A percentile compares a stretch with the other conserved stretches of the same genome.
These are phyloP conservation scores for Candida pseudoglaebosa DNA, from an alignment of 805 yeast species.

Conservation along the genomic window DNA sequence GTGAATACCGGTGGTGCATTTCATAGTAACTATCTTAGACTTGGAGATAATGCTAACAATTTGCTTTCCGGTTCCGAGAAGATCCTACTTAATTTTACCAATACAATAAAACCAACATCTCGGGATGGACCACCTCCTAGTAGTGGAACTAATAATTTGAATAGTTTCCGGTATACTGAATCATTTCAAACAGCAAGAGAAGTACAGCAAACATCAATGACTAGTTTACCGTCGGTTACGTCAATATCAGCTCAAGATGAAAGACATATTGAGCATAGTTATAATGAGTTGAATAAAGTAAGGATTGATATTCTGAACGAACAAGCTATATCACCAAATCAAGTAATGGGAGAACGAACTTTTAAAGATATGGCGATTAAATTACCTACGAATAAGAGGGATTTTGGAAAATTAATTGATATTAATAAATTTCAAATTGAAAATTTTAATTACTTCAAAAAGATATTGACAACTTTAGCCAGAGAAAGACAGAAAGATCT, in stretches of 20 bases:
- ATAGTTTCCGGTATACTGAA: slow-evolving; percentile 15
- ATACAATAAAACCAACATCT: neutral
- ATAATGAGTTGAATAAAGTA: slow-evolving; percentile 35
- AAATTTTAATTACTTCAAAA: slow-evolving; percentile 38
- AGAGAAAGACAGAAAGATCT: slow-evolving; percentile 25
- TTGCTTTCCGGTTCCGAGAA: slow-evolving; percentile 43
- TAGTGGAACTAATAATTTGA: slow-evolving; percentile 3
- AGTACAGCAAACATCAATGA: slow-evolving; percentile 10
- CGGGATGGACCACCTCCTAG: neutral
- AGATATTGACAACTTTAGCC: slow-evolving; percentile 27
- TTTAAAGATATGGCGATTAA: slow-evolving; percentile 52
- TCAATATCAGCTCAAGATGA: slow-evolving; percentile 11
- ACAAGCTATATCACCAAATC: slow-evolving; percentile 26
- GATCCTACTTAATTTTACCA: slow-evolving; percentile 51
- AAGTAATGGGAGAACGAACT: slow-evolving; percentile 25
- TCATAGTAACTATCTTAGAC: slow-evolving; percentile 67
- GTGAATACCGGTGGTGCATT: slow-evolving; percentile 69
- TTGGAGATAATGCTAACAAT: slow-evolving; percentile 53
- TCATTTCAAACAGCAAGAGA: slow-evolving; percentile 16
- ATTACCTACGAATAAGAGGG: slow-evolving; percentile 49
- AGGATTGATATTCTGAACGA: slow-evolving; percentile 42
- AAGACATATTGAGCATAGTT: slow-evolving; percentile 25
- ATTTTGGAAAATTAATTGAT: slow-evolving; percentile 38
- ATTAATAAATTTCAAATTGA: slow-evolving; percentile 27
- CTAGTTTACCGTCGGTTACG: slow-evolving; percentile 3